Conservation (phyloP, 441 rosid species). For the Theobroma grandiflorum region DNA sequence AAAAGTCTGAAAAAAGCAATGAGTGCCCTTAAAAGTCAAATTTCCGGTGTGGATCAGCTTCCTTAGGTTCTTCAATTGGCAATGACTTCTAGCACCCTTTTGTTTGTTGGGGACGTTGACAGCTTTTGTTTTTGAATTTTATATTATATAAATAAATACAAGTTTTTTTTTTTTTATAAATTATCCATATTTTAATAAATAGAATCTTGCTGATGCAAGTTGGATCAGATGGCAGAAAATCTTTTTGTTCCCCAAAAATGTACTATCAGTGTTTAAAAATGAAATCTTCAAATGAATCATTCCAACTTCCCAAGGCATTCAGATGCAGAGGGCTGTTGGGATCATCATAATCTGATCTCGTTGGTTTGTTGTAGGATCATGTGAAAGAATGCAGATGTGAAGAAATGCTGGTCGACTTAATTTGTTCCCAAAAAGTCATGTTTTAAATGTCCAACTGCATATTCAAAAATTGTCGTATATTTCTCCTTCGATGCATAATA, state of each 20-base stretch:
- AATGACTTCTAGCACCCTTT: constrained; percentile 30
- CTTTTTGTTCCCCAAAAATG: constrained; percentile 5
- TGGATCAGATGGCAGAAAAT: constrained; percentile 12
- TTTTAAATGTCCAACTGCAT: too few species aligned
- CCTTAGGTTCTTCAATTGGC: background rate
- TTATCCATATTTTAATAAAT: background rate
- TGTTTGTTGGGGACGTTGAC: constrained; percentile 32
- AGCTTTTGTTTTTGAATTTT: background rate
- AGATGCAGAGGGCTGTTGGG: constrained; percentile 4
- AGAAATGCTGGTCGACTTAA: background rate
- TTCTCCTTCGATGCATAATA: too few species aligned
- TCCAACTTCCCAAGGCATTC: constrained; percentile 13
- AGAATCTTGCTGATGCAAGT: constrained; percentile 35
- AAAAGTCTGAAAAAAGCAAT: constrained; percentile 18
- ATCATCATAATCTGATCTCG: background rate
- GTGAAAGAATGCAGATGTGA: background rate
- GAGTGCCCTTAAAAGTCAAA: constrained; percentile 36
- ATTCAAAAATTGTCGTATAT: too few species aligned
- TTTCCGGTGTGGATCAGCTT: constrained; percentile 28
- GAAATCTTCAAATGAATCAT: constrained; percentile 12
- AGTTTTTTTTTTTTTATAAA: background rate
- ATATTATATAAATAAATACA: background rate
- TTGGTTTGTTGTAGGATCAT: background rate
- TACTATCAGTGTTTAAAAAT: background rate
- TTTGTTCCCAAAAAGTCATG: too few species aligned